Evolutionary conservation across 805 yeast species (phyloP), one percentile per base, ranked within the genome.

Genomic region (Yamadazyma scolyti): DNA sequence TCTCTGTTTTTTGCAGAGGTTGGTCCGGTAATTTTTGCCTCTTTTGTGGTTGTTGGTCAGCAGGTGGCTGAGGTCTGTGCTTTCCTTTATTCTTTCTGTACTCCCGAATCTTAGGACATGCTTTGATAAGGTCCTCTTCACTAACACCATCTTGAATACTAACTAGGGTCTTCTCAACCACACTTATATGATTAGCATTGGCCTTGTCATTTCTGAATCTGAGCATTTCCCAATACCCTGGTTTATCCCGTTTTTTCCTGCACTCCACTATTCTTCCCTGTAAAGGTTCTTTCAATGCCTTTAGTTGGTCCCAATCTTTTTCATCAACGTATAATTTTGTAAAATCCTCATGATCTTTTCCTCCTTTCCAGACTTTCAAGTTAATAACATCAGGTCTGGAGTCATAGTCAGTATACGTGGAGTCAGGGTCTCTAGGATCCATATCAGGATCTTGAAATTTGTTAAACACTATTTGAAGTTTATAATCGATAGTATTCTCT

Each of bases 151-250:
- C 97, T 39, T 78, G 76, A 23, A 93, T 93, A 50, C 94, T 82
- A 41, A 79, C 77, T 26, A 90, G 59, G 20, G 93, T 88, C 50
- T 83, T 90, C 38, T 77, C 77, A 5, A 89, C 96, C 15, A 85
- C 88, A 9, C 78, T 66, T 10, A 78, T 57, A 55, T 87, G 95
- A 55, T 93, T 93, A 6, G 95, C 97, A 50, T 84, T 81, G 11
- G 73, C 58, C 52, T 93, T 93, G 57, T 93, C 99, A 60, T 93
- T 96, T 52, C 99, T 72, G 56, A 90, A 93, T 38, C 99, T 69
- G 35, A 90, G 55, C 65, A 85, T 69, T 37, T 77, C 76, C 98
- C 98, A 93, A 27, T 71, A 73, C 3, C 82, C 81, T 2, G 58
- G 56, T 13, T 59, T 59, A 27, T 71, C 69, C 15, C 64, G 61